These are phyloP conservation scores for Durotheca rogersii DNA, from an alignment of 495 filamentous ascomycete species.

Conservation along the genomic window DNA sequence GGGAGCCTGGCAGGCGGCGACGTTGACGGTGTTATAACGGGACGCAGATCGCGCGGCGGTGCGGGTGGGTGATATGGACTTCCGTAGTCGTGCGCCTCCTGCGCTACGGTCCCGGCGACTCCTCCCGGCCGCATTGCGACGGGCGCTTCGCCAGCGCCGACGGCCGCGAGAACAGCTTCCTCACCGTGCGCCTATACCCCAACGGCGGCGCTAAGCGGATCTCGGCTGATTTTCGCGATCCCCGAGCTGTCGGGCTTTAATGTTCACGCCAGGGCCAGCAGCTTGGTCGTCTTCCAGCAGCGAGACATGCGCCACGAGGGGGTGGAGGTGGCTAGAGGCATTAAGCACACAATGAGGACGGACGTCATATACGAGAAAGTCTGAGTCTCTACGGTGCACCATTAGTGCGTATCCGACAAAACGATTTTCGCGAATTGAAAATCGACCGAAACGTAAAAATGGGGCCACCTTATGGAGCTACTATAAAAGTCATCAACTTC, in stretches of 20 bases:
- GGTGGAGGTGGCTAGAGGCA: constrained; percentile 64
- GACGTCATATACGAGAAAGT: constrained; percentile 67
- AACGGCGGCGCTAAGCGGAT: constrained; percentile 64
- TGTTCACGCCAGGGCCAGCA: constrained; percentile 65
- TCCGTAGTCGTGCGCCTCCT: constrained; percentile 63
- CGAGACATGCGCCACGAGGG: constrained; percentile 65
- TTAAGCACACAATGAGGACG: constrained; percentile 73
- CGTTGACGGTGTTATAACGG: constrained; percentile 8
- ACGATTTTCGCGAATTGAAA: too few species aligned
- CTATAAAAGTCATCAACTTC: too few species aligned
- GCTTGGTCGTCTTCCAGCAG: constrained; percentile 79
- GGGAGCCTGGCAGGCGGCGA: constrained; percentile 1
- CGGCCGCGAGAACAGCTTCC: constrained; percentile 60
- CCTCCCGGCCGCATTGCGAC: constrained; percentile 76
- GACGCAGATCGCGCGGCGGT: constrained; percentile 1
- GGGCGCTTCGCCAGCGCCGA: constrained; percentile 64
- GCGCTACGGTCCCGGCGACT: constrained; percentile 71
- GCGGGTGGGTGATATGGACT: constrained; percentile 10
- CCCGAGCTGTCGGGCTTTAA: constrained; percentile 46
- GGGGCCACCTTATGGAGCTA: too few species aligned
- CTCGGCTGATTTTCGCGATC: constrained; percentile 44
- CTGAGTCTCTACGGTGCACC: neutral
- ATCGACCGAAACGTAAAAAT: too few species aligned
- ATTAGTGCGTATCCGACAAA: too few species aligned
- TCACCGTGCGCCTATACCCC: constrained; percentile 82